phyloP scores from a whole-genome alignment of 257 asterid species.

The Solanum bulbocastanum region DNA sequence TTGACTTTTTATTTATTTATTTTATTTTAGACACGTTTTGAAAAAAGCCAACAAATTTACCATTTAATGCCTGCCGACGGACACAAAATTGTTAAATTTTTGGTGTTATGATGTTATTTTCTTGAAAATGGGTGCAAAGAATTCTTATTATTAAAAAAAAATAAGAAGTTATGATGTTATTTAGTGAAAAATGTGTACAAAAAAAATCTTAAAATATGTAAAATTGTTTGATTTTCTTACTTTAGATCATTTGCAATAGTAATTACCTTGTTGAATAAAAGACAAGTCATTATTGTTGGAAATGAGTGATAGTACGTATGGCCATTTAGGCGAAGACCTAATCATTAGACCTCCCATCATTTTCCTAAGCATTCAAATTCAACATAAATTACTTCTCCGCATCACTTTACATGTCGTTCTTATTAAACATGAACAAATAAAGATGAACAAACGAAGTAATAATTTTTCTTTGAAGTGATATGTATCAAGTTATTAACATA shows the following conservation, averaged over 20 bases:
- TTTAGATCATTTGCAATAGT: not conserved
- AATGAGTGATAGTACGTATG: slow-evolving; percentile 19
- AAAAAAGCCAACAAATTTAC: not conserved
- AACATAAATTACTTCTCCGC: not conserved
- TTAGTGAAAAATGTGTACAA: not conserved
- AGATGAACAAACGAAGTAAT: not conserved
- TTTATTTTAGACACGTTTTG: not conserved
- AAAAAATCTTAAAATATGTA: not conserved
- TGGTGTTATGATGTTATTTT: not conserved
- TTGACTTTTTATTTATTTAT: not conserved
- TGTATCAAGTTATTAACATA: not conserved
- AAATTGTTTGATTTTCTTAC: not conserved
- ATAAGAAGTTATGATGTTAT: not conserved
- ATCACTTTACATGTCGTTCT: not conserved
- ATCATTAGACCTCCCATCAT: slow-evolving; percentile 37
- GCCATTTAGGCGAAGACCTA: slow-evolving; percentile 24
- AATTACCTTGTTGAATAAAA: slow-evolving; percentile 7
- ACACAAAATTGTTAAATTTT: not conserved
- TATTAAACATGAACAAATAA: too few species aligned
- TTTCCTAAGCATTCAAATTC: slow-evolving; percentile 22
- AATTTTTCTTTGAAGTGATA: not conserved
- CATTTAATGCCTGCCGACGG: not conserved
- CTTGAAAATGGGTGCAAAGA: not conserved
- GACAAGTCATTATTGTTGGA: not conserved
- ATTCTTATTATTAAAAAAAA: not conserved